These are phyloP conservation scores for Trichoderma endophyticum DNA, from an alignment of 2,329 filamentous ascomycete genomes.

Conservation along the genomic window DNA sequence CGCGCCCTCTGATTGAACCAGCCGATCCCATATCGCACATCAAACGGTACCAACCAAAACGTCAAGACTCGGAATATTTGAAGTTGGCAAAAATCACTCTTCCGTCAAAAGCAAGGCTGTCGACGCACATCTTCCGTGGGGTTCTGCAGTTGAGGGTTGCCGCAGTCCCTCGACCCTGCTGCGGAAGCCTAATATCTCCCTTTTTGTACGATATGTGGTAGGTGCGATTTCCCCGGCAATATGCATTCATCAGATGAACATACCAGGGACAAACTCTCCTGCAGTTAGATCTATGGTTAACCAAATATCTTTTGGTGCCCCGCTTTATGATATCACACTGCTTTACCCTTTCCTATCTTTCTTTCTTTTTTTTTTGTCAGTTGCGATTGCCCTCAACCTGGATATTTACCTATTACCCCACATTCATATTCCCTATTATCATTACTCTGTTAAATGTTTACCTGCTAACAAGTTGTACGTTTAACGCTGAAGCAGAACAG, in stretches of 20 bases:
- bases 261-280: not conserved
- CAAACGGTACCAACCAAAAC: not conserved
- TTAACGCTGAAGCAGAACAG: not conserved
- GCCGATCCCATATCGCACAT: not conserved
- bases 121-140: not conserved
- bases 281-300: not conserved
- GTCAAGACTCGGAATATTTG: not conserved
- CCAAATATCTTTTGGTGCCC: not conserved
- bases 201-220: constrained; percentile 17
- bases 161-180: not conserved
- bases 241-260: not conserved
- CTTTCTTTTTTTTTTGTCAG: not conserved
- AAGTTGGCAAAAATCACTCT: not conserved
- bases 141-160: not conserved
- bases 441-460: not conserved
- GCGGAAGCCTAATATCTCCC: not conserved
- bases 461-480: not conserved
- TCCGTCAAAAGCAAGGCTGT: not conserved
- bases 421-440: not conserved
- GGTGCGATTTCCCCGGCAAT: not conserved
- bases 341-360: not conserved
- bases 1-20: not conserved
- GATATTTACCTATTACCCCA: constrained; percentile 3
- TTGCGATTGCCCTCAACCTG: not conserved
- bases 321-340: not conserved